A percentile compares a stretch with the other conserved stretches of the same genome.
These are phyloP conservation scores for Penicillium canariense DNA, from an alignment of 495 filamentous ascomycete genomes.

Conservation along the genomic window DNA sequence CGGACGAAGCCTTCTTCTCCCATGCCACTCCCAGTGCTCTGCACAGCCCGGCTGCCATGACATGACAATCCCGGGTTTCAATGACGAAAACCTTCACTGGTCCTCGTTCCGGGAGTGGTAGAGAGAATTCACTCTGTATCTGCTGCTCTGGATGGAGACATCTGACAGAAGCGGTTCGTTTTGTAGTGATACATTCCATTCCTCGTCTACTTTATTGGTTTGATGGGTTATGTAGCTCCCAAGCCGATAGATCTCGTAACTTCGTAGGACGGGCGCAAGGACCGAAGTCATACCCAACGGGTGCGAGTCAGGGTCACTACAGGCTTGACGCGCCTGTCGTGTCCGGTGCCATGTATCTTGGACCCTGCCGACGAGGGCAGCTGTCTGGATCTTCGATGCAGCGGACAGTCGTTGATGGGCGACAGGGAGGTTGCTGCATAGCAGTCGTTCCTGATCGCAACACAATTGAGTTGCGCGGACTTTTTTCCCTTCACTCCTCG, in stretches of 20 bases:
- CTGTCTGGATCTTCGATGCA: neutral
- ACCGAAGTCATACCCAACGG: conserved; percentile 4
- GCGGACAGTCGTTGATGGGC: neutral
- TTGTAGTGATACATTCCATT: conserved; percentile 53
- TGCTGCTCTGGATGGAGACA: conserved; percentile 79
- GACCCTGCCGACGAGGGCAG: neutral
- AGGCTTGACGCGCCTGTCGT: neutral
- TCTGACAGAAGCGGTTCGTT: conserved; percentile 82
- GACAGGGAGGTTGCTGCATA: neutral
- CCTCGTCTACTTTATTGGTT: conserved; percentile 20
- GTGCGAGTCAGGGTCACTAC: neutral
- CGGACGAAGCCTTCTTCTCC: conserved; percentile 27
- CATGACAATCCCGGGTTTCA: conserved; percentile 43
- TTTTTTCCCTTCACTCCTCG: conserved; percentile 28
- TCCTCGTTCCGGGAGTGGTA: conserved; percentile 60
- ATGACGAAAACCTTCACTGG: conserved; percentile 70
- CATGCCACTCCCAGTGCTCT: conserved; percentile 46
- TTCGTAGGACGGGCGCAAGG: conserved; percentile 5
- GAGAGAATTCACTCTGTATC: conserved; percentile 84
- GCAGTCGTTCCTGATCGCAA: neutral
- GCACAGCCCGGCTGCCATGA: conserved; percentile 54
- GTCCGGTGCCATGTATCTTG: neutral
- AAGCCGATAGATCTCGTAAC: conserved; percentile 2
- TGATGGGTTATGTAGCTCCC: neutral
- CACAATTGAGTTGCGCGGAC: neutral